phyloP scores from a whole-genome alignment of 257 asterid genomes.

The Solanum arcanum region DNA sequence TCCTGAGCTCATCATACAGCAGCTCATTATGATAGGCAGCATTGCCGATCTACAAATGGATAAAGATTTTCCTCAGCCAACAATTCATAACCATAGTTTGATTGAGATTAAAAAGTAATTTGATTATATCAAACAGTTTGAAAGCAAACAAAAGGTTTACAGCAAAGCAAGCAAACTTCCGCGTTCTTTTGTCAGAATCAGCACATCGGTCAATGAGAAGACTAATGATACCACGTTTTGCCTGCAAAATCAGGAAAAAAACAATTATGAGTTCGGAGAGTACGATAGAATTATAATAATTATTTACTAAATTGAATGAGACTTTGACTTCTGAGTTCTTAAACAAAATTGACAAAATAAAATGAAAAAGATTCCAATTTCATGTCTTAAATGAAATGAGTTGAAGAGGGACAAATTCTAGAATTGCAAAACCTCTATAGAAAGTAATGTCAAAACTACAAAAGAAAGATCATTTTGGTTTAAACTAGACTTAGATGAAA shows the following conservation, averaged over 20 bases:
- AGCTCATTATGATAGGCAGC: slow-evolving; percentile 95
- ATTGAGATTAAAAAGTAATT: not conserved
- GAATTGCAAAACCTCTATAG: not conserved
- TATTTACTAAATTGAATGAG: too few relatives aligned
- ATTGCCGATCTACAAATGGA: slow-evolving; percentile 70
- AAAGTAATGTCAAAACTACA: not conserved
- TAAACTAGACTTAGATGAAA: not conserved
- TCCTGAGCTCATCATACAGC: slow-evolving; percentile 72
- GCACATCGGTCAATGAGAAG: slow-evolving; percentile 77
- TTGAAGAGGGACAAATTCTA: not conserved
- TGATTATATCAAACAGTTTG: not conserved
- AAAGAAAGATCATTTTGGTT: not conserved
- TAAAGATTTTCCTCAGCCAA: slow-evolving; percentile 9
- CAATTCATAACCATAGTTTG: not conserved
- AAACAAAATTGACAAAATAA: too few relatives aligned
- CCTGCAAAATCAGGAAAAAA: slow-evolving; percentile 27
- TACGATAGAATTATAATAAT: not conserved
- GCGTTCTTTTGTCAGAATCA: slow-evolving; percentile 86
- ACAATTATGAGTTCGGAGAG: not conserved
- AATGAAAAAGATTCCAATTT: too few relatives aligned
- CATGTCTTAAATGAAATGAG: too few relatives aligned
- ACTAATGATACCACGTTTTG: slow-evolving; percentile 54
- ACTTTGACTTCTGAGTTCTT: too few relatives aligned
- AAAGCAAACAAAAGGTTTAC: slow-evolving; percentile 29
- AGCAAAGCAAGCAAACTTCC: slow-evolving; percentile 96